Evolutionary conservation across 495 filamentous ascomycete genomes (phyloP).

Genomic region (Podospora fimiseda): DNA sequence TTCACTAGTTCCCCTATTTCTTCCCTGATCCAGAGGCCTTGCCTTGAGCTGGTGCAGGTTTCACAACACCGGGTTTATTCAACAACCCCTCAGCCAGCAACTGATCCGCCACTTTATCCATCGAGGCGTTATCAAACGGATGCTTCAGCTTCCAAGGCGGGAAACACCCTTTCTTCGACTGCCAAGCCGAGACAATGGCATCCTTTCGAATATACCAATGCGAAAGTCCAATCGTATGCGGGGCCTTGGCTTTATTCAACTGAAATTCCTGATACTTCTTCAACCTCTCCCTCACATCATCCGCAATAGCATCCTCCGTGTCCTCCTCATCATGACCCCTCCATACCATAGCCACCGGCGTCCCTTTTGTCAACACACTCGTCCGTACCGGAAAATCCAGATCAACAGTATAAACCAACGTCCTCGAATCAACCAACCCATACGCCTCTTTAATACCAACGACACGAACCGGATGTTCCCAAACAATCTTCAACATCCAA

Average conservation of each 20-base stretch:
- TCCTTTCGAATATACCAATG: conserved; percentile 12
- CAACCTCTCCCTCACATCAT: background rate
- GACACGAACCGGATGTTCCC: conserved; percentile 2
- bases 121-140: background rate
- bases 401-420: conserved; percentile 7
- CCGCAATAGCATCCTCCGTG: background rate
- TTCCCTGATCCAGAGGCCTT: too few species aligned
- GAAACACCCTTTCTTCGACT: background rate
- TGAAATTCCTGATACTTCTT: conserved; percentile 4
- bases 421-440: background rate
- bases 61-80: too few species aligned
- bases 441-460: background rate
- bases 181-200: too few species aligned
- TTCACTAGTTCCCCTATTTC: too few species aligned
- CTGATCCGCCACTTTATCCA: background rate
- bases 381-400: background rate
- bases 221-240: conserved; percentile 7
- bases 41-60: too few species aligned
- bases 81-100: too few species aligned
- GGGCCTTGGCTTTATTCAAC: background rate
- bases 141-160: background rate
- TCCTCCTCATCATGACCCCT: background rate
- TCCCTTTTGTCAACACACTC: background rate
- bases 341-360: conserved; percentile 10
- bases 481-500: background rate